Base-by-base conservation (phyloP, 2,329 filamentous ascomycete species). In the Colletotrichum lini region DNA sequence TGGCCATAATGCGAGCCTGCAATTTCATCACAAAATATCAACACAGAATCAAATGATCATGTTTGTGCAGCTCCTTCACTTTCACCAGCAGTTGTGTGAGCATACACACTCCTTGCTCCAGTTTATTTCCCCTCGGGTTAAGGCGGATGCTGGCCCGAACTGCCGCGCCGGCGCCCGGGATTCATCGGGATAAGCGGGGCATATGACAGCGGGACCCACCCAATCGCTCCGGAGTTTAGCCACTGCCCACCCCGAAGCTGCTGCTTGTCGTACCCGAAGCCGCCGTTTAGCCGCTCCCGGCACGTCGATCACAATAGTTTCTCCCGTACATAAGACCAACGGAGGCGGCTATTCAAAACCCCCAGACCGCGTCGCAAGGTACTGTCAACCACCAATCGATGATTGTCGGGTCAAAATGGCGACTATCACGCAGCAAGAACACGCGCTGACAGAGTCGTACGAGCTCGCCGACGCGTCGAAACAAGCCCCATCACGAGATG, bases 361-460 rank as follows among this genome's bases (percentile, higher is more conserved):
- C 13, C 7, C 5, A 18, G 15, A 2, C 30, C 1, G 30, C 21
- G 30, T 7, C 16, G 12, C 10, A 26, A 26, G 12, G 15, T 50
- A 50, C 21, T 23, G 47, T 6, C 10, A 7, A 35, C 30, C 30
- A 9, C 30, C 8, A 9, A 35, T 35, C 30, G 30, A 35, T 10
- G 30, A 9, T 35, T 35, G 9, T 9, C 30, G 30, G 8, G 30
- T 35, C n/a, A 50, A 26, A 4, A 70, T 70, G 67, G 44, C 57
- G 9, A 70, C 67, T 2, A 15, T 70, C 8, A 70, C 67, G 4
- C 63, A 53, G 16, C 63, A 70, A 30, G 40, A 62, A 2, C 56
- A 13, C 4, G n/a, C 30, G 4, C 18, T 38, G 10, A 35, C 67
- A 9, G 56, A 61, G 21, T 57, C 57, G 4, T 50, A 58, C 12